These are phyloP conservation scores for Paramyrothecium sp. DNA, from an alignment of 2,329 filamentous ascomycete species.

Conservation along the genomic window DNA sequence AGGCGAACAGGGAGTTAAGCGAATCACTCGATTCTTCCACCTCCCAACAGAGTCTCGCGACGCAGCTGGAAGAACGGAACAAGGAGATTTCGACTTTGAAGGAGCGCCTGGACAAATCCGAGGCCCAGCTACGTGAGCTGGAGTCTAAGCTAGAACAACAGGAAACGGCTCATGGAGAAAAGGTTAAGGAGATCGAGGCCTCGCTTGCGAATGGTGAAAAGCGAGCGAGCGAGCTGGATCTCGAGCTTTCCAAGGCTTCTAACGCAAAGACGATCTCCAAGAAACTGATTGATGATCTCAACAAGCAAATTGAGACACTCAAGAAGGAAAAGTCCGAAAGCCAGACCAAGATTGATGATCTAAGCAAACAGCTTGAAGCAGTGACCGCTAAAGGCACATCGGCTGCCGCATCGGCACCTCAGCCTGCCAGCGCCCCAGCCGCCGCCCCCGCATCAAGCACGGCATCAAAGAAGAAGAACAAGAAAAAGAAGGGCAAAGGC, in stretches of 20 bases:
- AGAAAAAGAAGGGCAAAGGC: conserved; percentile 87
- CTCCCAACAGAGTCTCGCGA: conserved; percentile 44
- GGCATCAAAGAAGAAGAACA: conserved; percentile 64
- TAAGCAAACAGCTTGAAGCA: conserved; percentile 42
- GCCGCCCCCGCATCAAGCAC: conserved; percentile 15
- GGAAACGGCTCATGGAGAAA: conserved; percentile 26
- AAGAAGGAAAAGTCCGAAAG: conserved; percentile 30
- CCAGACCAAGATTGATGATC: conserved; percentile 32
- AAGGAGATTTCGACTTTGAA: conserved; percentile 49
- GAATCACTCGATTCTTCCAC: conserved; percentile 40
- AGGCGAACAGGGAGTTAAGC: conserved; percentile 61
- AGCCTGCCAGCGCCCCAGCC: conserved; percentile 21
- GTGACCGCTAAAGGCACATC: conserved; percentile 16
- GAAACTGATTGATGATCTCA: conserved; percentile 36
- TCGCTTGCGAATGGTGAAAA: conserved; percentile 32
- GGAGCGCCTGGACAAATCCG: conserved; percentile 42
- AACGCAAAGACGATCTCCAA: conserved; percentile 40
- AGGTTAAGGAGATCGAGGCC: conserved; percentile 32
- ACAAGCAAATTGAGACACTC: conserved; percentile 32
- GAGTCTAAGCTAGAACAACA: conserved; percentile 34
- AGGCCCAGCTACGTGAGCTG: conserved; percentile 43
- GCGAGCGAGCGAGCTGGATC: conserved; percentile 36
- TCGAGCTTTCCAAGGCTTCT: conserved; percentile 35
- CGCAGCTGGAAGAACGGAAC: conserved; percentile 46
- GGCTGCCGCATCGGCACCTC: conserved; percentile 17